Percentiles rank a stretch among this genome's conserved stretches.
Conservation (phyloP, 23 red algal genomes). For the Agarophyton chilense region DNA sequence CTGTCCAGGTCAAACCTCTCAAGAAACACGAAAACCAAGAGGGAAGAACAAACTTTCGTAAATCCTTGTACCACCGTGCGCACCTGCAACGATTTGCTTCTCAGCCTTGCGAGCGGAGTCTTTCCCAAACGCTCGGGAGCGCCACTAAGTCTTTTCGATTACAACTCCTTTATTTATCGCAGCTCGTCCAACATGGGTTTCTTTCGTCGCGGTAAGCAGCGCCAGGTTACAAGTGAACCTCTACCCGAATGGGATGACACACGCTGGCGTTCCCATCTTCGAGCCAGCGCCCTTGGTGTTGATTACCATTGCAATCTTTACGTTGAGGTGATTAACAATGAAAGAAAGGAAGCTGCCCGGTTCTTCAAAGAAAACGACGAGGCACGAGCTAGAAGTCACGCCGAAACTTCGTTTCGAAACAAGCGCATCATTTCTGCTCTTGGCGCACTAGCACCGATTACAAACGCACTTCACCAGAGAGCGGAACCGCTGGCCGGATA, state of each 20-base stretch:
- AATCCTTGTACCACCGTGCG: too few relatives aligned
- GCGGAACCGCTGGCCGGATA: constrained; percentile 57
- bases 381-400: constrained; percentile 39
- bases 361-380: constrained; percentile 38
- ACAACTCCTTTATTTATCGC: not conserved
- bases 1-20: too few relatives aligned
- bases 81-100: too few relatives aligned
- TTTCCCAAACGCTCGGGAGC: not conserved
- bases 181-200: constrained; percentile 14
- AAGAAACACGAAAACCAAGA: too few relatives aligned
- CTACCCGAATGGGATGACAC: constrained; percentile 71
- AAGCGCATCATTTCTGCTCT: constrained; percentile 54
- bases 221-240: constrained; percentile 39
- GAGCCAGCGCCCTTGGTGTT: constrained; percentile 55
- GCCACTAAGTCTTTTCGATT: not conserved
- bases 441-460: constrained; percentile 49
- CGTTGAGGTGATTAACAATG: constrained; percentile 64
- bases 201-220: constrained; percentile 23
- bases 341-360: constrained; percentile 49
- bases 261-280: constrained; percentile 69
- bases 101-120: too few relatives aligned
- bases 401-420: constrained; percentile 39
- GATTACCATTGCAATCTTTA: constrained; percentile 60
- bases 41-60: too few relatives aligned
- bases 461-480: constrained; percentile 51